Percentiles rank a stretch among this genome's conserved stretches.
These are phyloP conservation scores for Dalbergia cochinchinensis DNA, from an alignment of 306 rosid species.

Conservation along the genomic window DNA sequence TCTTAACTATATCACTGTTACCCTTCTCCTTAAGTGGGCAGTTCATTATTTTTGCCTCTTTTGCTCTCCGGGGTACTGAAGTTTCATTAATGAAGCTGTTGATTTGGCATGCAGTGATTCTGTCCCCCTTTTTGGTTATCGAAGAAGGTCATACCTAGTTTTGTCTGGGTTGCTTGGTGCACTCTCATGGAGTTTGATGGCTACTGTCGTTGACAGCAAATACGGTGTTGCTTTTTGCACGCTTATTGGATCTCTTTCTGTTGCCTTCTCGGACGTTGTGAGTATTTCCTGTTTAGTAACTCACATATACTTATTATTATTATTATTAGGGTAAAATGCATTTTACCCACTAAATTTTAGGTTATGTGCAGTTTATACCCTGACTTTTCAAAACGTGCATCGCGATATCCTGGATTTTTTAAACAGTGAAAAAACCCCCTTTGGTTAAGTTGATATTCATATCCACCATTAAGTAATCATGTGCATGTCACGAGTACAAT, in stretches of 20 bases:
- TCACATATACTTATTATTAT: slow-evolving; percentile 4
- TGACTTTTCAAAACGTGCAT: too few relatives aligned
- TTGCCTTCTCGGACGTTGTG: slow-evolving; percentile 99
- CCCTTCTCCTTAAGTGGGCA: background rate
- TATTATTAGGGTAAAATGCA: too few relatives aligned
- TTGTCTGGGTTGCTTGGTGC: slow-evolving; percentile 97
- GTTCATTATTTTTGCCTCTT: slow-evolving; percentile 20
- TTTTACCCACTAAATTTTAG: too few relatives aligned
- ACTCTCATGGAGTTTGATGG: slow-evolving; percentile 95
- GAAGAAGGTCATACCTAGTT: slow-evolving; percentile 94
- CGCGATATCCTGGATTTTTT: too few relatives aligned
- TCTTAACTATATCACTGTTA: slow-evolving; percentile 34
- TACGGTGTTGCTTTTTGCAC: slow-evolving; percentile 87
- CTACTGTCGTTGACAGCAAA: slow-evolving; percentile 81
- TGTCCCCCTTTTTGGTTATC: slow-evolving; percentile 95
- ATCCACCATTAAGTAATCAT: too few relatives aligned
- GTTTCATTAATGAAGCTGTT: slow-evolving; percentile 22
- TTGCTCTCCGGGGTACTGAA: background rate
- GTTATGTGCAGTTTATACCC: too few relatives aligned
- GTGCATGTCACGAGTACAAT: too few relatives aligned
- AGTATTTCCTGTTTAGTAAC: slow-evolving; percentile 51
- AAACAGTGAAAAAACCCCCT: too few relatives aligned
- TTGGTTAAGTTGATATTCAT: too few relatives aligned
- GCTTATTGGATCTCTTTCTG: slow-evolving; percentile 95
- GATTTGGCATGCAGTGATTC: slow-evolving; percentile 79